Percentiles rank a stretch among this genome's conserved stretches.
phyloP scores from a whole-genome alignment of 495 filamentous ascomycete genomes.

The Wilcoxina mikolae region DNA sequence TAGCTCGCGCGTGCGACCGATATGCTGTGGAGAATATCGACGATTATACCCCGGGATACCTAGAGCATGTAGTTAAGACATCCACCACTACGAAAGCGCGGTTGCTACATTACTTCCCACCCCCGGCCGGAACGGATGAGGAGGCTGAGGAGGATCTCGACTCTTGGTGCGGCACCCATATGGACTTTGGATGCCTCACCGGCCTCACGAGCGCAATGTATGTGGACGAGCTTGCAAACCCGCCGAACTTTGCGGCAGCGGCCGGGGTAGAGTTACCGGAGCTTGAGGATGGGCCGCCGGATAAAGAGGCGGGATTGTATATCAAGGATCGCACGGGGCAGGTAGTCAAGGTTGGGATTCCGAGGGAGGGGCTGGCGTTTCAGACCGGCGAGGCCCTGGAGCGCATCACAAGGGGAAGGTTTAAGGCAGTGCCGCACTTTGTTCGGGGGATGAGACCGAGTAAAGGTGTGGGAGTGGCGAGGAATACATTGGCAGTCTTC shows the following conservation, averaged over 20 bases:
- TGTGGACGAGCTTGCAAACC: conserved; percentile 54
- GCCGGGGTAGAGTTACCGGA: conserved; percentile 44
- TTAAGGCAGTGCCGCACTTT: conserved; percentile 93
- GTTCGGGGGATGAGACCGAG: conserved; percentile 53
- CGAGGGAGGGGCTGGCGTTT: conserved; percentile 78
- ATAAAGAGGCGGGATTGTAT: conserved; percentile 74
- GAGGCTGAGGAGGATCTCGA: conserved; percentile 46
- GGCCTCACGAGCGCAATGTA: conserved; percentile 94
- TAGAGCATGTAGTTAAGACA: conserved; percentile 72
- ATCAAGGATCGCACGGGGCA: conserved; percentile 70
- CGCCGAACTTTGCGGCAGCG: conserved; percentile 27
- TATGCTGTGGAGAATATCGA: conserved; percentile 61
- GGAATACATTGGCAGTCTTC: conserved; percentile 93
- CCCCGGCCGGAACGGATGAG: conserved; percentile 29
- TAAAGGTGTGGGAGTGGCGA: conserved; percentile 37
- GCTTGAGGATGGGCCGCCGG: conserved; percentile 50
- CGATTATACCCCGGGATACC: conserved; percentile 58
- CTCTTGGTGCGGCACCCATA: conserved; percentile 91
- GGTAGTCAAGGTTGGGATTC: conserved; percentile 76
- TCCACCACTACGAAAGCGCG: conserved; percentile 84
- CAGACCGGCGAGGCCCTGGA: conserved; percentile 90
- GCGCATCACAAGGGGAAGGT: conserved; percentile 71
- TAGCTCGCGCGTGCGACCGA: conserved; percentile 72
- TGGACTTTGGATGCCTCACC: conserved; percentile 75
- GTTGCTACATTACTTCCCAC: conserved; percentile 84